Percentiles rank a stretch among this genome's conserved stretches.
Evolutionary conservation across 192 early-diverging fungal species (phyloP).

Genomic region (Phycomyces blakesleeanus): DNA sequence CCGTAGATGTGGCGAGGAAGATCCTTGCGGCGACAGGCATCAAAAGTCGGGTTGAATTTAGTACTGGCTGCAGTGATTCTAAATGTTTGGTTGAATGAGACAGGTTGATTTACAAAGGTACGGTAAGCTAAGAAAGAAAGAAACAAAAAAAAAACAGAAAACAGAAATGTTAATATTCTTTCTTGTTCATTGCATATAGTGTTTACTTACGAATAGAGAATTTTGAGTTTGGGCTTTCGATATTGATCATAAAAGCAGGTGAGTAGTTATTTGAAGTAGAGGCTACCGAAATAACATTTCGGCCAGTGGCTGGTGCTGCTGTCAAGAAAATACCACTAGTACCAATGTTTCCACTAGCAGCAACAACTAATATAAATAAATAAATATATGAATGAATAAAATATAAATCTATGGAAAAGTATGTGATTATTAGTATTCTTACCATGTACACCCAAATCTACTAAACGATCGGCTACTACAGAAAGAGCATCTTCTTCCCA

Average conservation of each 20-base stretch:
- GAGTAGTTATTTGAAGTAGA: slow-evolving; percentile 39
- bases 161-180: background rate
- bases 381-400: no score
- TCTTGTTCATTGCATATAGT: background rate
- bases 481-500: slow-evolving; percentile 60
- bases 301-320: slow-evolving; percentile 53
- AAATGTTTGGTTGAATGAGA: slow-evolving; percentile 1
- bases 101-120: slow-evolving; percentile 6
- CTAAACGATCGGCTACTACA: slow-evolving; percentile 51
- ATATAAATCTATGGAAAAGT: no score
- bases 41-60: slow-evolving; percentile 37
- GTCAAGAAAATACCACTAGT: slow-evolving; percentile 55
- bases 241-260: slow-evolving; percentile 27
- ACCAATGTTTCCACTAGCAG: slow-evolving; percentile 65
- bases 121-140: slow-evolving; percentile 11
- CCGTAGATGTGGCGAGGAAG: slow-evolving; percentile 34
- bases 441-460: slow-evolving; percentile 37
- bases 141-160: background rate
- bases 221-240: background rate
- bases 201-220: slow-evolving; percentile 10
- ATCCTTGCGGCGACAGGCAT: slow-evolving; percentile 45
- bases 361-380: slow-evolving; percentile 39
- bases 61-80: slow-evolving; percentile 39
- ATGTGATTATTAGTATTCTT: background rate
- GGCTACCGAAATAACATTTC: slow-evolving; percentile 55